Evolutionary conservation across 1,139 yeast genomes (phyloP).

Genomic region (Geotrichum aggregatum): DNA sequence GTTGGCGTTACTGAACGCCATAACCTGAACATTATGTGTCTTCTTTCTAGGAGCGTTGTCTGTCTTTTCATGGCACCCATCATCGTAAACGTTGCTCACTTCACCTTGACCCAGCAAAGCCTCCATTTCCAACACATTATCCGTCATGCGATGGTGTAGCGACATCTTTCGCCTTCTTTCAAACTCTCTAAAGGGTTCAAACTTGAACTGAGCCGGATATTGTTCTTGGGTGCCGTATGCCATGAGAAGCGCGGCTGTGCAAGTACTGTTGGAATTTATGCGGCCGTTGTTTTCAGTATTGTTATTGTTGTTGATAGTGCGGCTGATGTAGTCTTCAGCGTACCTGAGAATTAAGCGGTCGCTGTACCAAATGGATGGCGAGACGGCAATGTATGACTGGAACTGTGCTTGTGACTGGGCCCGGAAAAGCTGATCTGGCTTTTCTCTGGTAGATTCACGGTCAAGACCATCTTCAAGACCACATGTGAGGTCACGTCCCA

Average conservation of each 20-base stretch:
- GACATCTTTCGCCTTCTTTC: constrained; percentile 11
- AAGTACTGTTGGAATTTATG: too few relatives aligned
- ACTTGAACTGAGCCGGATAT: constrained; percentile 10
- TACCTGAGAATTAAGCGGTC: constrained; percentile 7
- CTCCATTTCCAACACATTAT: constrained; percentile 11
- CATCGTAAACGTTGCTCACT: too few relatives aligned
- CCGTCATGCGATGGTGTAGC: constrained; percentile 16
- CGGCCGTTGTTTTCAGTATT: too few relatives aligned
- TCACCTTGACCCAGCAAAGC: background rate
- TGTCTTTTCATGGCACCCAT: too few relatives aligned
- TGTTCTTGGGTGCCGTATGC: constrained; percentile 17
- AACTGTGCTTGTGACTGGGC: too few relatives aligned
- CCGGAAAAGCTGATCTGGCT: too few relatives aligned
- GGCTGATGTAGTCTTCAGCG: constrained; percentile 5
- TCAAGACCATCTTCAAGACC: background rate
- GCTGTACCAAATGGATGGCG: constrained; percentile 16
- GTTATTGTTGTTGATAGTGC: too few relatives aligned
- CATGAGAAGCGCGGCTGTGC: constrained; percentile 7
- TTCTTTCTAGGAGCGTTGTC: too few relatives aligned
- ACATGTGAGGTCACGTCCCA: background rate
- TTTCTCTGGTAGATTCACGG: too few relatives aligned
- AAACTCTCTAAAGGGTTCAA: constrained; percentile 12
- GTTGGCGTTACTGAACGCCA: constrained; percentile 13
- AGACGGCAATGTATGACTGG: constrained; percentile 9
- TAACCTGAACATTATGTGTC: constrained; percentile 1